Evolutionary conservation across 1,139 yeast genomes (phyloP), one percentile per base, ranked within the genome.

Genomic region (Waltiozyma sp.): DNA sequence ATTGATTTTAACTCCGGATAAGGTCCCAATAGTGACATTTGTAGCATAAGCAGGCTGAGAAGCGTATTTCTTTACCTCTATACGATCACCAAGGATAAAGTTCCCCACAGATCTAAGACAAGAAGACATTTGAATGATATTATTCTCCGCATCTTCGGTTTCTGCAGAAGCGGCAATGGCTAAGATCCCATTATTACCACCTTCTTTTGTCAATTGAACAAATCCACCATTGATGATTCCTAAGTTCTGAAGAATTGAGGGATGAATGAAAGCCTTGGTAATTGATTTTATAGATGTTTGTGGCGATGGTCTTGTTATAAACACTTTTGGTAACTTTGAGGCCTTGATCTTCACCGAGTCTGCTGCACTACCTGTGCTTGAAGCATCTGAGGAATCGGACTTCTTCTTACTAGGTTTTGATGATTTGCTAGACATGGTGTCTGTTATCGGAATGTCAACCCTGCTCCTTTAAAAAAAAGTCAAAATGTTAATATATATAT

Each of bases 11-110:
- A 40, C 43, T 0, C 61, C 61, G 31, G 56, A 49, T 4, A 49
- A 39, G 0, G 64, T 56, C 1, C 63, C 65, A 7, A 71, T 56
- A 0, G 49, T 48, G 2, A 64, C 56, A 18, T 46, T 48, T 3
- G 58, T 47, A 3, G 81, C 80, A 51, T 71, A 70, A 1, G 61
- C 60, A 3, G 87, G 87, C 44, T 77, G 81, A 3, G 58, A 52
- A 2, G 59, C 47, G 28, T 66, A 63, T 51, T 70, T 78, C 9
- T 57, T 56, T 0, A 88, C 52, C 19, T 64, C 64, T 1, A 85
- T 63, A 45, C 95, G 64, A 53, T 87, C 95, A 26, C 96, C 96
- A 11, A 83, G 64, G 8, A 83, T 58, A 4, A 83, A 55, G 10
- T 81, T 84, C 1, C 75, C 72, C 19, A 80, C 64, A 2, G 64